A percentile compares a stretch with the other conserved stretches of the same genome.
Conservation (phyloP, 208 protist genomes). For the Naegleria lovaniensis region DNA sequence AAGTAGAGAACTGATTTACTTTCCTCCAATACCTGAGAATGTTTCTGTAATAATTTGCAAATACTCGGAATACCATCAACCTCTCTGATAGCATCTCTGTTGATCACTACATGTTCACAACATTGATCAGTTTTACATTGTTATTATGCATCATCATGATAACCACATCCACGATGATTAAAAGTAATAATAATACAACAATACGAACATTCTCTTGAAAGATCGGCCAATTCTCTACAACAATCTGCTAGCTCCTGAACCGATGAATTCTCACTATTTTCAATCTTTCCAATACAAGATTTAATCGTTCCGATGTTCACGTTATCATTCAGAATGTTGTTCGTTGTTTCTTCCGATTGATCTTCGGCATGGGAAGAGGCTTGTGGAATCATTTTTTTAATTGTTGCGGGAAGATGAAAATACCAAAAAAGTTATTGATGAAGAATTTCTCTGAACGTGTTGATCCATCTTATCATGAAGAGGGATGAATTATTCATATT, state of each 20-base stretch:
- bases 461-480: no score
- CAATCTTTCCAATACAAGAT: not conserved
- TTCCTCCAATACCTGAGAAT: not conserved
- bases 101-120: not conserved
- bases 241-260: not conserved
- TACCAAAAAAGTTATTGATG: no score
- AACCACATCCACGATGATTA: no score
- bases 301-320: not conserved
- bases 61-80: not conserved
- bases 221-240: not conserved
- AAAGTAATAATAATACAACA: no score
- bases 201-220: not conserved
- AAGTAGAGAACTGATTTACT: not conserved
- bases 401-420: not conserved
- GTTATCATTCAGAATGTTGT: not conserved
- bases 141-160: no score
- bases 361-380: not conserved
- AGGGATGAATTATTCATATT: no score
- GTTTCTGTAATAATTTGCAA: not conserved
- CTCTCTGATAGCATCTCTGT: not conserved
- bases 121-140: no score
- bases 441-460: no score
- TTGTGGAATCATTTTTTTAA: not conserved
- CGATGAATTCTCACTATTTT: not conserved
- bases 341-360: not conserved